Base-by-base conservation (phyloP, 345 rosid genomes). In the Isatis tinctoria region DNA sequence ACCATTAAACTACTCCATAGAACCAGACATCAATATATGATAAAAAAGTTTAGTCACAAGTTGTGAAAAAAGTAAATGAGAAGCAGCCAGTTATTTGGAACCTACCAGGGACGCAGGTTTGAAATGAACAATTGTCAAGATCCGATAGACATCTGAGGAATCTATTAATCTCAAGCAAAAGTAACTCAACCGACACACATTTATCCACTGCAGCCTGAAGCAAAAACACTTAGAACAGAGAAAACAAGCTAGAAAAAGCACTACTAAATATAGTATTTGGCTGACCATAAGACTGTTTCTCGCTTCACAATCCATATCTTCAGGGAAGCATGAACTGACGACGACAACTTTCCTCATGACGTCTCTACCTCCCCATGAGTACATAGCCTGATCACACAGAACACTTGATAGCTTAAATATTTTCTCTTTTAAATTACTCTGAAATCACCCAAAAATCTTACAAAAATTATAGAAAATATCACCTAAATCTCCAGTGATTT, bases 61-160 rank as follows among this genome's bases (percentile, higher is more conserved):
- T 41, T 10, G 58, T 43, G 20, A 11, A n/a, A 12, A 4, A 58
- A 47, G 8, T 14, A 12, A 27, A 27, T 44, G 60, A 35, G 20
- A 35, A 24, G 53, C 37, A 74, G 14, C 11, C 9, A 75, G 39
- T 6, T 40, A 52, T 41, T 22, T 52, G 48, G 41, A 62, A 76
- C 75, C 28, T 69, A 76, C 98, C 93, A 81, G 88, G 89, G 71
- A 84, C 82, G 85, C 67, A 83, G 64, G 79, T 81, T 39, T 75
- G 86, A 60, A 87, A 80, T 0, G 90, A 87, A 86, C 92, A 93
- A 79, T 93, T 93, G 53, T 90, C 97, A 52, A 93, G 89, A 82
- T 93, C 90, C 30, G 97, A 90, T n/a, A 90, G 72, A 35, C 85
- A 85, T 68, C 80, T 72, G 18, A 66, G 26, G 35, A 93, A 89